Evolutionary conservation across 352 stramenopile genomes (phyloP), one percentile per base, ranked within the genome.

Genomic region (Globisporangium alternatum): DNA sequence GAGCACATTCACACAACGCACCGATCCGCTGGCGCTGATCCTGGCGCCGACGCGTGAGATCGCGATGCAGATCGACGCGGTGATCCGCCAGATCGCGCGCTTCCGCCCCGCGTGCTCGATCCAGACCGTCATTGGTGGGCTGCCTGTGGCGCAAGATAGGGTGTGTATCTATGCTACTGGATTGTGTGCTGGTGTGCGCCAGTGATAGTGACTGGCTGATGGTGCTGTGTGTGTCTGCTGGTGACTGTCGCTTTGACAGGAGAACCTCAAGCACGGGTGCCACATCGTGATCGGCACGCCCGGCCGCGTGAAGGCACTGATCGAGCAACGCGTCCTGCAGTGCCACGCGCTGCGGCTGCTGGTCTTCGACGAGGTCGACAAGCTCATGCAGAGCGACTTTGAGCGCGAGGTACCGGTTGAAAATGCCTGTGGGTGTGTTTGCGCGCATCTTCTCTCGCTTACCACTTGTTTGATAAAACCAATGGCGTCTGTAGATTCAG

Each of bases 341-440:
- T 81, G 76, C 35, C 75, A 75, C 53, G 57, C 71, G 5, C 76
- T 93, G 62, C 75, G 81, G 19, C 59, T 94, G 49, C 58, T 94
- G 7, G 75, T 92, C 17, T 57, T 94, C n/a, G 86, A 94, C 44
- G 83, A 94, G 74, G 83, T 91, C 17, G 86, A 94, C 73, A 93
- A 93, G 58, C 70, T 94, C n/a, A 71, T 94, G 31, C 67, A 73
- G 45, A 54, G 61, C 22, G 82, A 92, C 44, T 93, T 91, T 44
- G 62, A 80, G n/a, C 62, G 74, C n/a, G 81, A 91, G 68, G 80
- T 91, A 64, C 41, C 35, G 6, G 10, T 25, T 5, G 5, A 17
- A 19, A 41, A 10, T 49, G 21, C 3, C 25, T 13, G 30, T 19
- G 15, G 48, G 25, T 43, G n/a, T 25, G n/a, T 43, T 47, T 21